Evolutionary conservation across 2,329 filamentous ascomycete species (phyloP).

Genomic region (Monosporascus sp.): DNA sequence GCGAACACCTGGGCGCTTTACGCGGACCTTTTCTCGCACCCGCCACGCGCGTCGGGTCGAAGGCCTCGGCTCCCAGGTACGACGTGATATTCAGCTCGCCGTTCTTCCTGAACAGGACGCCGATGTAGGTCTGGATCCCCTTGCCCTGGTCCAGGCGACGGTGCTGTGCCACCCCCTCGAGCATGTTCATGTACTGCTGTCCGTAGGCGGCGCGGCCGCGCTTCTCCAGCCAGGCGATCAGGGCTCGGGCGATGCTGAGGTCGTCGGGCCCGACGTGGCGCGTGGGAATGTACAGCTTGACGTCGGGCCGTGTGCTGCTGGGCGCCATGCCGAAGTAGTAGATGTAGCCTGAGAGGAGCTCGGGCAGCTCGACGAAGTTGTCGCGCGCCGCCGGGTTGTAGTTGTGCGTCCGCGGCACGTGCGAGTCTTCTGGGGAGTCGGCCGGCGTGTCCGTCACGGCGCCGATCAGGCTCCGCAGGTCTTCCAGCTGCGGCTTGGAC

Average conservation of each 20-base stretch:
- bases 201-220: constrained; percentile 7
- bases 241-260: constrained; percentile 3
- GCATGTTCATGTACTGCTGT: constrained; percentile 1
- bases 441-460: constrained; percentile 2
- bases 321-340: constrained; percentile 23
- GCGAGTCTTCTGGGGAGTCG: constrained; percentile 11
- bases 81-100: constrained; percentile 8
- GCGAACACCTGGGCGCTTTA: too few relatives aligned
- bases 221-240: constrained; percentile 10
- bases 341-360: constrained; percentile 8
- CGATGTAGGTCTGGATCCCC: constrained; percentile 8
- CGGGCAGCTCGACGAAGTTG: constrained; percentile 1
- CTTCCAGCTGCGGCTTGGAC: constrained; percentile 2
- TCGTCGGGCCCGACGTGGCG: constrained; percentile 15
- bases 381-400: constrained; percentile 2
- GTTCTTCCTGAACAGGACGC: constrained; percentile 3
- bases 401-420: constrained; percentile 5
- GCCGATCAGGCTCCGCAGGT: constrained; percentile 9
- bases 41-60: constrained; percentile 1
- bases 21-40: too few relatives aligned
- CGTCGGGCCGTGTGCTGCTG: constrained; percentile 8
- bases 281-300: constrained; percentile 17
- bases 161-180: constrained; percentile 3
- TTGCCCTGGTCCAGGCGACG: constrained; percentile 1
- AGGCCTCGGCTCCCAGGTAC: constrained; percentile 5